These are phyloP conservation scores for Pseudonitzschia multiseries DNA, from an alignment of 108 stramenopile species.

Conservation along the genomic window DNA sequence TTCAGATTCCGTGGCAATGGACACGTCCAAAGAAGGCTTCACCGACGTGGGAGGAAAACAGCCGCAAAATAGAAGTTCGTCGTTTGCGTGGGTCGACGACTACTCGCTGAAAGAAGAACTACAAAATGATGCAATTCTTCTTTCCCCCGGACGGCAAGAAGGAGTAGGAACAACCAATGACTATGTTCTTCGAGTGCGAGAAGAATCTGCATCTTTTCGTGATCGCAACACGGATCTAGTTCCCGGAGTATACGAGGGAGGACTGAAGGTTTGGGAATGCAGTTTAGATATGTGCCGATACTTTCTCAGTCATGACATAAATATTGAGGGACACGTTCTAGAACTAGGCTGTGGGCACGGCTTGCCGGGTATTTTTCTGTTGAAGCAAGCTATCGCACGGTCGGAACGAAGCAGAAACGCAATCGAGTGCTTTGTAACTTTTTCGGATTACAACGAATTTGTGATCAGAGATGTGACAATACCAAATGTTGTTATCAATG, in stretches of 20 bases:
- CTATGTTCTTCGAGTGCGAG: conserved; percentile 10
- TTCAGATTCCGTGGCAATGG: neutral
- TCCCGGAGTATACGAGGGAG: conserved; percentile 86
- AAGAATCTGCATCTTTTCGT: conserved; percentile 5
- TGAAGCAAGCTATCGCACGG: conserved; percentile 36
- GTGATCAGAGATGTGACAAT: conserved; percentile 56
- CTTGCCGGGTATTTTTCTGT: conserved; percentile 60
- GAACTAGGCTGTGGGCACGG: conserved; percentile 85
- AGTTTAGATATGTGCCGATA: conserved; percentile 74
- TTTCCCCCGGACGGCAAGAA: neutral
- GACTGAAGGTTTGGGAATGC: conserved; percentile 85
- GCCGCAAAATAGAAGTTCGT: neutral
- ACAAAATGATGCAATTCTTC: neutral
- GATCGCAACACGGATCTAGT: conserved; percentile 32
- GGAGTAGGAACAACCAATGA: neutral
- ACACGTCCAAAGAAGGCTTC: neutral
- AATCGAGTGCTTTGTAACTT: conserved; percentile 31
- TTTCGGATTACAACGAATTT: conserved; percentile 74
- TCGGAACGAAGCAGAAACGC: neutral
- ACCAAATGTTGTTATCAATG: conserved; percentile 54
- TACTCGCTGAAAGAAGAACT: neutral
- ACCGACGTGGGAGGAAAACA: neutral
- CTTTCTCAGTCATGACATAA: conserved; percentile 33
- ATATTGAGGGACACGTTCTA: conserved; percentile 30
- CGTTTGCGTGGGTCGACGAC: neutral